Evolutionary conservation across 306 rosid species (phyloP).

Genomic region (Prinsepia uniflora): DNA sequence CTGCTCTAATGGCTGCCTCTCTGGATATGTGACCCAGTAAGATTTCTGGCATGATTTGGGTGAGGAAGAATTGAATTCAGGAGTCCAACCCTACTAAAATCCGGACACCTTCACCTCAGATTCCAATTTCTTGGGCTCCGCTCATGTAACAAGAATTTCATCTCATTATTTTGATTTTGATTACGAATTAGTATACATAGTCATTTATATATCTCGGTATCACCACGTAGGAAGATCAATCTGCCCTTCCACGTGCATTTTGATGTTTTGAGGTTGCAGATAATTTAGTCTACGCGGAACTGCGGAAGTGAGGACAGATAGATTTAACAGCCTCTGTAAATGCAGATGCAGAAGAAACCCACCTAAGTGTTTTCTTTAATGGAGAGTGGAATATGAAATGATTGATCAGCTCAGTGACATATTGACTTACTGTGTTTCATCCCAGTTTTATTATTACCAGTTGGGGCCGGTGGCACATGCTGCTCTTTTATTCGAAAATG

Average conservation of each 20-base stretch:
- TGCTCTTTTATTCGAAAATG: background rate
- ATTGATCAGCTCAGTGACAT: background rate
- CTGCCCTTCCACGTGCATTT: conserved; percentile 4
- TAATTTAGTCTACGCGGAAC: background rate
- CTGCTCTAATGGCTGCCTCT: background rate
- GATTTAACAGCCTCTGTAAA: background rate
- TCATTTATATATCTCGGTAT: background rate
- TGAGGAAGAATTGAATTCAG: too few species aligned
- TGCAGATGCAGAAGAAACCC: background rate
- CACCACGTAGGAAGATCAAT: background rate
- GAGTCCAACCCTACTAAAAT: too few species aligned
- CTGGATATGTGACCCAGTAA: too few species aligned
- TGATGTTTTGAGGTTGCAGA: background rate
- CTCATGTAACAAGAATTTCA: too few species aligned
- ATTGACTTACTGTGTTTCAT: conserved; percentile 6
- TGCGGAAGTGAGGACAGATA: background rate
- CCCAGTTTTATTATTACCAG: background rate
- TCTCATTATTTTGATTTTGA: too few species aligned
- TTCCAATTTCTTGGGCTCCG: too few species aligned
- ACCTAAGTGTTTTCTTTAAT: too few species aligned
- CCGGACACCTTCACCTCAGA: too few species aligned
- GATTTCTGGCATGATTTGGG: too few species aligned
- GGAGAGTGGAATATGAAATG: background rate
- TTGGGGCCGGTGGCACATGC: background rate
- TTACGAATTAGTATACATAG: too few species aligned